A percentile compares a stretch with the other conserved stretches of the same genome.
Evolutionary conservation across 306 rosid species (phyloP).

Genomic region (Sicyos baderoa): DNA sequence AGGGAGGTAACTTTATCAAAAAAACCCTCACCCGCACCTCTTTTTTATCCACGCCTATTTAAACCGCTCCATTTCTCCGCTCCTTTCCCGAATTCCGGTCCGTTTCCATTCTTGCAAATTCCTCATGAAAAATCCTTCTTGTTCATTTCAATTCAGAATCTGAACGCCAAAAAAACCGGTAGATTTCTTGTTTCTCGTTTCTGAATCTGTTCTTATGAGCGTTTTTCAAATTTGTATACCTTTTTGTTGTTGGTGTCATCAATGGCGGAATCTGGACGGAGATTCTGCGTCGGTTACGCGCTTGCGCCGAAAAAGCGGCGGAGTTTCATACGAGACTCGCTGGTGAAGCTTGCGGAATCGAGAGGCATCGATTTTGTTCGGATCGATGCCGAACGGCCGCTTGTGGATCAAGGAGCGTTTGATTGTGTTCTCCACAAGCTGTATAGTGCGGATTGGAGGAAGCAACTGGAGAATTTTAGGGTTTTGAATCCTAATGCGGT

Average conservation of each 20-base stretch:
- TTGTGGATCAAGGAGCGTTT: slow-evolving; percentile 73
- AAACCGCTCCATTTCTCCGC: not conserved
- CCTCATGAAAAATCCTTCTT: too few relatives aligned
- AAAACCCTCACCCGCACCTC: not conserved
- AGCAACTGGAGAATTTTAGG: slow-evolving; percentile 39
- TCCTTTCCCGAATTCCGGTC: not conserved
- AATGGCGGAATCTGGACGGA: slow-evolving; percentile 71
- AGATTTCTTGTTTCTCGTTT: not conserved
- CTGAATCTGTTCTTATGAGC: slow-evolving; percentile 20
- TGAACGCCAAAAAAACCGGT: not conserved
- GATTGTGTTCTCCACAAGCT: slow-evolving; percentile 77
- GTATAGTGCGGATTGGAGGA: slow-evolving; percentile 66
- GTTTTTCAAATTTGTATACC: slow-evolving; percentile 18
- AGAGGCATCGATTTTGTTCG: slow-evolving; percentile 60
- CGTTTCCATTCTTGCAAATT: not conserved
- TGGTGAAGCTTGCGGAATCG: slow-evolving; percentile 46
- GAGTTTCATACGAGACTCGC: slow-evolving; percentile 70
- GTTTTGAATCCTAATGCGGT: slow-evolving; percentile 47
- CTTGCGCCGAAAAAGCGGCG: slow-evolving; percentile 69
- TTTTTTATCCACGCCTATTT: not conserved
- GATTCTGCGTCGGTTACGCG: slow-evolving; percentile 63
- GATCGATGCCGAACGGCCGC: slow-evolving; percentile 33
- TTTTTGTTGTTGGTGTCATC: not conserved
- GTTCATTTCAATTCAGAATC: not conserved
- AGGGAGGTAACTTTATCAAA: not conserved